These are phyloP conservation scores for Pochonia chlamydosporia DNA, from an alignment of 2,329 filamentous ascomycete species.

Conservation along the genomic window DNA sequence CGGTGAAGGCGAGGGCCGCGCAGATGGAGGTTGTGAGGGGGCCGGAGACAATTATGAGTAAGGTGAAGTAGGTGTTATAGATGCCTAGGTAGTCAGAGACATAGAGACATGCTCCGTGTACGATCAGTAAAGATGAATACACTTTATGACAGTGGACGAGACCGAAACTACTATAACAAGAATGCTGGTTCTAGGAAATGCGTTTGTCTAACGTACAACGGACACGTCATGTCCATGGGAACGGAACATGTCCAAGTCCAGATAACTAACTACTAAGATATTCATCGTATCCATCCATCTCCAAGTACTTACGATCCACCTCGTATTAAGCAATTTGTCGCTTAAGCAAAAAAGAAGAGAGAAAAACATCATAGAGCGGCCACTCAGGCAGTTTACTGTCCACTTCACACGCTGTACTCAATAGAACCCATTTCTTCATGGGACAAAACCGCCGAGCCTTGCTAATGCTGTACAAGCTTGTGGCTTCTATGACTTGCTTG, in stretches of 20 bases:
- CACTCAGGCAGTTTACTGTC: background rate
- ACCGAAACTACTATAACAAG: background rate
- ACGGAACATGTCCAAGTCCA: background rate
- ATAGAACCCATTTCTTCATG: too few species aligned
- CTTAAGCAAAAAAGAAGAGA: background rate
- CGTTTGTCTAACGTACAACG: background rate
- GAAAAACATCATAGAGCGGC: too few species aligned
- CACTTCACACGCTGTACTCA: background rate
- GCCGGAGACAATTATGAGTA: slow-evolving; percentile 89
- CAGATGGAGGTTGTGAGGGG: slow-evolving; percentile 77
- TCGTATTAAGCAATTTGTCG: background rate
- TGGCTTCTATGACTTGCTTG: slow-evolving; percentile 42
- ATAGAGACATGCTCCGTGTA: background rate
- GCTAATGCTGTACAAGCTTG: background rate
- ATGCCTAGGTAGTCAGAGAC: background rate
- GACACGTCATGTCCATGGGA: background rate
- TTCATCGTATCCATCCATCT: background rate
- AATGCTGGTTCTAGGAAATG: background rate
- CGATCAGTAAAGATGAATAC: background rate
- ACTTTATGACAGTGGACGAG: background rate
- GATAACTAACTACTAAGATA: background rate
- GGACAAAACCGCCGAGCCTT: too few species aligned
- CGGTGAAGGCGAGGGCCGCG: slow-evolving; percentile 82
- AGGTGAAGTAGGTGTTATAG: slow-evolving; percentile 66
- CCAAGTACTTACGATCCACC: background rate